Base-by-base conservation (phyloP, 2,329 filamentous ascomycete genomes). In the Epichloe sibirici region DNA sequence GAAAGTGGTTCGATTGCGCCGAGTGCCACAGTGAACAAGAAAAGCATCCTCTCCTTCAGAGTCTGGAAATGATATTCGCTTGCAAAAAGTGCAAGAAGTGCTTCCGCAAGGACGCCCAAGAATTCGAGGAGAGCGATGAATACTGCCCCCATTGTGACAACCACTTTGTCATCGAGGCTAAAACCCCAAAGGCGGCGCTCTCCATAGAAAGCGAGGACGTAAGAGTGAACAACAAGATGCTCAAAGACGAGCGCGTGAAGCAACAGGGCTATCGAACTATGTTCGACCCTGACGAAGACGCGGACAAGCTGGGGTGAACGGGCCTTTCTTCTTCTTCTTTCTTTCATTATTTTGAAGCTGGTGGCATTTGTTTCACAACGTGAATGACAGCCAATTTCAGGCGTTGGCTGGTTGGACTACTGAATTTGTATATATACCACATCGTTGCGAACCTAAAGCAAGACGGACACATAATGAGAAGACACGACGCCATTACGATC, bases 71-170 rank as follows among this genome's bases (percentile, higher is more conserved):
- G 89, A 80, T 76, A 39, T 97, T 98, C 65, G 89, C 88, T 50
- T 98, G 93, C 80, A 98, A 98, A 64, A 98, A 98, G 74, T 98
- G 93, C 82, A 90, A 86, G 61, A 98, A 98, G 72, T 90, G 85
- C 70, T 98, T 98, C 76, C 86, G 93, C 60, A 98, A 97, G 68
- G 88, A 98, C 63, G 86, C 86, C 45, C 74, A 81, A 58, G 88
- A 95, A 67, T 96, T 95, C 62, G 93, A 98, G 61, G 93, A 98
- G 61, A 85, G 88, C 66, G 93, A 98, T 73, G 94, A 98, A 69
- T 98, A 95, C 77, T 98, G 93, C 75, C 94, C 93, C 23, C 88
- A 96, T 73, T 98, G 93, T 75, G 93, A 98, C 67, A 98, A 98
- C 73, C 94, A 98, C 71, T 98, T 90, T 65, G 86, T 98, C 40